Evolutionary conservation across 208 protist genomes (phyloP).

Genomic region (Sergeia podlipaevii): DNA sequence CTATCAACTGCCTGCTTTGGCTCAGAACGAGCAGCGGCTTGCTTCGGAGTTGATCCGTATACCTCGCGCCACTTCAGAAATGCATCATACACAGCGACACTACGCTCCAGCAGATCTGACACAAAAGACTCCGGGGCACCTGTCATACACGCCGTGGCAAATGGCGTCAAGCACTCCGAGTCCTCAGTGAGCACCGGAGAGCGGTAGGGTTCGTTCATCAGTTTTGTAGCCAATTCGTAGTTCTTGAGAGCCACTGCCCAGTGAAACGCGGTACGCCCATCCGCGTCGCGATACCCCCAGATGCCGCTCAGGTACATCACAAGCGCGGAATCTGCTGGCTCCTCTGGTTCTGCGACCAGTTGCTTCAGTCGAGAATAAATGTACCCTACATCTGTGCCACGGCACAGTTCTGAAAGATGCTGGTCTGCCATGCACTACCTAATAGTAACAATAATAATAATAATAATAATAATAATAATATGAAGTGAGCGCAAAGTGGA

Average conservation of each 20-base stretch:
- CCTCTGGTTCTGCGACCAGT: slow-evolving; percentile 15
- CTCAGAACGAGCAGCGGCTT: not conserved
- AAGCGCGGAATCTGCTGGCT: not conserved
- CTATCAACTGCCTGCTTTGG: not conserved
- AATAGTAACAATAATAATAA: too few species aligned
- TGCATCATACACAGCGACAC: slow-evolving; percentile 18
- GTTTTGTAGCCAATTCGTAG: slow-evolving; percentile 51
- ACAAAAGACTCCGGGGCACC: slow-evolving; percentile 61
- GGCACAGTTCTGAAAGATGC: slow-evolving; percentile 77
- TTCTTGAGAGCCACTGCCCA: slow-evolving; percentile 83
- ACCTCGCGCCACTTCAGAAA: slow-evolving; percentile 17
- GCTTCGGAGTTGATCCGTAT: not conserved
- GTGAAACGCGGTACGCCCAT: slow-evolving; percentile 88
- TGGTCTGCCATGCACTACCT: slow-evolving; percentile 13
- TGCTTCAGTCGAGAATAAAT: slow-evolving; percentile 42
- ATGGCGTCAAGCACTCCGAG: slow-evolving; percentile 61
- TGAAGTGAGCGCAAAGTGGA: too few species aligned
- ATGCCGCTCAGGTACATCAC: slow-evolving; percentile 33
- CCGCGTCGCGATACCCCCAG: slow-evolving; percentile 74
- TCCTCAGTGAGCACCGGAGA: slow-evolving; percentile 72
- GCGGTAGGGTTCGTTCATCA: slow-evolving; percentile 56
- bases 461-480: too few species aligned
- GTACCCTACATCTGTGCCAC: slow-evolving; percentile 37
- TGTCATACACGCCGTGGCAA: slow-evolving; percentile 77
- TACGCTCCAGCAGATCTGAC: slow-evolving; percentile 40